phyloP scores from a whole-genome alignment of 2,329 filamentous ascomycete species.

The Aspergillus neoniger region DNA sequence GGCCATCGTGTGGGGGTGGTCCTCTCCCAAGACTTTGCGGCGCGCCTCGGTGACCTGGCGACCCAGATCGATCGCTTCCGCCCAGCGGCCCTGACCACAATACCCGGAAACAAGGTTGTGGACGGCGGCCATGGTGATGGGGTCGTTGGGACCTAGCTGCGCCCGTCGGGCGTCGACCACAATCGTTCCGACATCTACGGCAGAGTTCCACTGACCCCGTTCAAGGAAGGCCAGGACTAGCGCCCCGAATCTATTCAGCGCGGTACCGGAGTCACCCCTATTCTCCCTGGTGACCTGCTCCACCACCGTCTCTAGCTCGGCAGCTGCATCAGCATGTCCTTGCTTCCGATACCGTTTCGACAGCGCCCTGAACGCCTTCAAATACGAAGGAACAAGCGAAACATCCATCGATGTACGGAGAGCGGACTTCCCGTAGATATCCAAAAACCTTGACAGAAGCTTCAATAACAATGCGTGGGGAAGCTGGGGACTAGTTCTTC shows the following conservation, averaged over 20 bases:
- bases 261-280: background rate
- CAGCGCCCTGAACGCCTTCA: background rate
- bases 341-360: background rate
- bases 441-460: too few relatives aligned
- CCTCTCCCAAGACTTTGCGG: background rate
- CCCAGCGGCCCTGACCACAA: constrained; percentile 13
- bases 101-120: constrained; percentile 12
- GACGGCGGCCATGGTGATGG: constrained; percentile 9
- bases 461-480: background rate
- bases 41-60: constrained; percentile 1
- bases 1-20: constrained; percentile 10
- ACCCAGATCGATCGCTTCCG: constrained; percentile 8
- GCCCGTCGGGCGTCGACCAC: constrained; percentile 5
- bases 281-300: background rate
- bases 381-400: background rate
- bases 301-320: background rate
- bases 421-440: background rate
- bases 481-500: background rate
- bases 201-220: constrained; percentile 7
- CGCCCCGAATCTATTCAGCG: background rate
- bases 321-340: background rate
- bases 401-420: background rate
- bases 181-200: constrained; percentile 7
- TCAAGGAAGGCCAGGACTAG: constrained; percentile 10
- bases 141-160: background rate